Conservation (phyloP, 2,329 filamentous ascomycete genomes). For the Penicillium sp. region DNA sequence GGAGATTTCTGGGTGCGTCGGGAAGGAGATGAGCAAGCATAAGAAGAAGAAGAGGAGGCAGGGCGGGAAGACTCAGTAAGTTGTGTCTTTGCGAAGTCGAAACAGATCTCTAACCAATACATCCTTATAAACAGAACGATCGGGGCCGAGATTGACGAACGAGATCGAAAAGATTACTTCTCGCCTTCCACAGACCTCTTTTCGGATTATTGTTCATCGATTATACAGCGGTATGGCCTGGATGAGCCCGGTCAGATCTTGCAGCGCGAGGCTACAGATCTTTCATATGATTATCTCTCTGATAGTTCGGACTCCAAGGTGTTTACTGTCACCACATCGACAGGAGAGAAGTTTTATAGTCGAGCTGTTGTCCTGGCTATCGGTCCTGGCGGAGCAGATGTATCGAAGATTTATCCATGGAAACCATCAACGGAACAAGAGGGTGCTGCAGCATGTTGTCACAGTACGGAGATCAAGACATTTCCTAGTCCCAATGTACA, state of each 20-base stretch:
- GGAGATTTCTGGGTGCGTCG: constrained; percentile 72
- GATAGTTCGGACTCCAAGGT: constrained; percentile 51
- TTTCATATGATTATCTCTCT: constrained; percentile 55
- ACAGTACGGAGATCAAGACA: constrained; percentile 62
- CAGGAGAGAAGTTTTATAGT: constrained; percentile 53
- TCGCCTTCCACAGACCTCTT: constrained; percentile 63
- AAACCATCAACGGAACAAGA: constrained; percentile 41
- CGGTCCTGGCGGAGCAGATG: constrained; percentile 65
- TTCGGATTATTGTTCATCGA: constrained; percentile 58
- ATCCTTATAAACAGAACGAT: constrained; percentile 7
- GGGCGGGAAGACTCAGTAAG: constrained; percentile 46
- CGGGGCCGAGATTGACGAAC: constrained; percentile 57
- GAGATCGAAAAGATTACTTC: constrained; percentile 68
- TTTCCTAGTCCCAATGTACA: constrained; percentile 57
- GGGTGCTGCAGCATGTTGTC: constrained; percentile 51
- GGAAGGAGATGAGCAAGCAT: constrained; percentile 78
- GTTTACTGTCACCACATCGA: constrained; percentile 63
- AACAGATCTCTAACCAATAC: constrained; percentile 1
- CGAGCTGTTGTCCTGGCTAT: constrained; percentile 67
- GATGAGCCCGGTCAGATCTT: constrained; percentile 52
- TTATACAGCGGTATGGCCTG: constrained; percentile 60
- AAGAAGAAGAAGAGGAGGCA: constrained; percentile 70
- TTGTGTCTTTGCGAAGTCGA: not conserved
- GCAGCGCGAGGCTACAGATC: constrained; percentile 59
- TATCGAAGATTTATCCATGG: constrained; percentile 52